These are phyloP conservation scores for Didymella segeticola DNA, from an alignment of 2,329 filamentous ascomycete genomes.

Conservation along the genomic window DNA sequence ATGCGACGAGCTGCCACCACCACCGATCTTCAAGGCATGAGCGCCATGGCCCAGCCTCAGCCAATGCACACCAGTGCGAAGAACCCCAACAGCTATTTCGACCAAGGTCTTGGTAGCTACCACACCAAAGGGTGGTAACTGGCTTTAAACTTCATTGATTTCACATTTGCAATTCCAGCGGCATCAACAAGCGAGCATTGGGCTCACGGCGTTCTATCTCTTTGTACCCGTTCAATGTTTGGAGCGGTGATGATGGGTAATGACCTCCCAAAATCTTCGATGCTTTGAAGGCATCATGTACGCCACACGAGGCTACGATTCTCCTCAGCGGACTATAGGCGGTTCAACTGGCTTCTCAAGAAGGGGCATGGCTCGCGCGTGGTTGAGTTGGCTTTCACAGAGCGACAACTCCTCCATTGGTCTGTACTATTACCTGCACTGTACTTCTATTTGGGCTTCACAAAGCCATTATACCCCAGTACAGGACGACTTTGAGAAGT, in stretches of 20 bases:
- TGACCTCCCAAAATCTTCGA: slow-evolving; percentile 42
- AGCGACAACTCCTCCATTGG: slow-evolving; percentile 32
- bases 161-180: slow-evolving; percentile 45
- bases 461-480: slow-evolving; percentile 45
- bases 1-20: slow-evolving; percentile 63
- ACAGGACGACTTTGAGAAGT: slow-evolving; percentile 31
- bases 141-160: slow-evolving; percentile 19
- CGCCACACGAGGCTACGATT: slow-evolving; percentile 50
- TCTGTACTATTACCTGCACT: slow-evolving; percentile 52
- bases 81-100: slow-evolving; percentile 79
- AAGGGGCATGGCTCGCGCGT: slow-evolving; percentile 49
- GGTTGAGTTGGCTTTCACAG: slow-evolving; percentile 22
- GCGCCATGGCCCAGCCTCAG: slow-evolving; percentile 68
- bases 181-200: slow-evolving; percentile 46
- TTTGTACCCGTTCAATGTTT: slow-evolving; percentile 20
- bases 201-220: slow-evolving; percentile 40
- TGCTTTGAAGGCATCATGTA: slow-evolving; percentile 43
- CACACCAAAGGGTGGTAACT: slow-evolving; percentile 83
- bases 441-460: slow-evolving; percentile 47
- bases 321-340: slow-evolving; percentile 42
- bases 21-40: slow-evolving; percentile 87
- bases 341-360: slow-evolving; percentile 38
- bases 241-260: slow-evolving; percentile 37
- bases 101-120: slow-evolving; percentile 78
- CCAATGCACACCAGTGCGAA: slow-evolving; percentile 55